phyloP scores from a whole-genome alignment of 345 rosid genomes.

The Eucalyptus melliodora region DNA sequence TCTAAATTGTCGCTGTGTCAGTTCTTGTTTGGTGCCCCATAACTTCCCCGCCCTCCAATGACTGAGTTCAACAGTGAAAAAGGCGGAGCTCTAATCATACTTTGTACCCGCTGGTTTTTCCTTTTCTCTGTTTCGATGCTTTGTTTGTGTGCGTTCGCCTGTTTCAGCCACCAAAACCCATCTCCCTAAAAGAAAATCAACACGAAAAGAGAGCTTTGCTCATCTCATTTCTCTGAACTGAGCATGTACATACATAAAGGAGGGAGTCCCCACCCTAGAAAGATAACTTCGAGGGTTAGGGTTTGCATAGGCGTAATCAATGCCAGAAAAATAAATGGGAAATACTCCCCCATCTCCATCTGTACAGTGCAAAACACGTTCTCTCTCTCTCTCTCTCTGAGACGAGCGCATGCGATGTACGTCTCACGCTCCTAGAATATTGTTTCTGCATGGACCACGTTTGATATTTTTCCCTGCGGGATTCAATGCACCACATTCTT shows the following conservation, averaged over 20 bases:
- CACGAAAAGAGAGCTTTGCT: neutral
- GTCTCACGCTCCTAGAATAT: neutral
- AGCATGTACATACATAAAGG: neutral
- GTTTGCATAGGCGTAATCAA: neutral
- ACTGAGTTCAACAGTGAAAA: neutral
- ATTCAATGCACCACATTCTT: neutral
- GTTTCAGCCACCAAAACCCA: neutral
- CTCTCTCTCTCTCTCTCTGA: neutral
- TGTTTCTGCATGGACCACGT: neutral
- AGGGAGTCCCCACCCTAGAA: neutral
- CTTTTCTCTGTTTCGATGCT: neutral
- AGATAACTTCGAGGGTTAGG: neutral
- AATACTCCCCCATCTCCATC: neutral
- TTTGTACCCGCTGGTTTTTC: neutral
- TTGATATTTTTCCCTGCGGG: neutral
- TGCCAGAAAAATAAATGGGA: neutral
- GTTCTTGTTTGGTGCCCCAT: neutral
- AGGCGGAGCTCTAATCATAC: neutral
- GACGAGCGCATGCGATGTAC: neutral
- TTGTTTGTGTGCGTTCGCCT: neutral
- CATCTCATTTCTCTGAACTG: neutral
- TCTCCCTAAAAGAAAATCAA: neutral
- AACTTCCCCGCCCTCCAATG: neutral
- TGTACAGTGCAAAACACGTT: neutral
- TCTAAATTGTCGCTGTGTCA: neutral